Evolutionary conservation across 345 rosid species (phyloP).

Genomic region (Clarkia xantiana): DNA sequence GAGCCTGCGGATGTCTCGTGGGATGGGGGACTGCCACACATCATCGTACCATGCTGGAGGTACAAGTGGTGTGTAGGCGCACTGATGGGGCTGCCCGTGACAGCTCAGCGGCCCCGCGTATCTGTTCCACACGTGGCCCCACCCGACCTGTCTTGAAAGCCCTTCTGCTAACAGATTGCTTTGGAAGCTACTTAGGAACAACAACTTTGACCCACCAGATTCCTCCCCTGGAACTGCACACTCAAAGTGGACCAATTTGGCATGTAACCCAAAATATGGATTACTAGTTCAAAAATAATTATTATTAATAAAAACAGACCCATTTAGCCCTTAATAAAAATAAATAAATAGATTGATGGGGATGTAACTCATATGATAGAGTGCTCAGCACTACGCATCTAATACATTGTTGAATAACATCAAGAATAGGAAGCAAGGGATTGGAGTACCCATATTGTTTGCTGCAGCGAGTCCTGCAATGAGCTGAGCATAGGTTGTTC

Average conservation of each 20-base stretch:
- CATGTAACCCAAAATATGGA: too few relatives aligned
- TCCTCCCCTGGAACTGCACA: conserved; percentile 43
- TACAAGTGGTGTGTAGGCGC: conserved; percentile 77
- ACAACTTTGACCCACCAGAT: conserved; percentile 35
- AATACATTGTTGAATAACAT: background rate
- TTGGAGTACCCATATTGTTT: conserved; percentile 46
- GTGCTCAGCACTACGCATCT: too few relatives aligned
- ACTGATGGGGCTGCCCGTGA: conserved; percentile 53
- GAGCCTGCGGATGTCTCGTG: conserved; percentile 51
- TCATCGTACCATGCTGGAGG: conserved; percentile 99
- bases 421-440: background rate
- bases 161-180: conserved; percentile 54
- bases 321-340: too few relatives aligned
- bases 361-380: too few relatives aligned
- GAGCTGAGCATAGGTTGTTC: conserved; percentile 86
- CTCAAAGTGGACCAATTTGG: background rate
- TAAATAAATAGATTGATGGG: too few relatives aligned
- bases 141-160: conserved; percentile 62
- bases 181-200: conserved; percentile 82
- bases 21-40: conserved; percentile 83
- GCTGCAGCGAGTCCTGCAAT: conserved; percentile 86
- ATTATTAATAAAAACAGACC: too few relatives aligned
- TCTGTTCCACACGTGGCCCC: conserved; percentile 98
- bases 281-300: too few relatives aligned
- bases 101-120: conserved; percentile 92